Percentiles rank a stretch among this genome's conserved stretches.
Conservation (phyloP, 1,139 yeast genomes). For the Protomyces arabidopsidicola region DNA sequence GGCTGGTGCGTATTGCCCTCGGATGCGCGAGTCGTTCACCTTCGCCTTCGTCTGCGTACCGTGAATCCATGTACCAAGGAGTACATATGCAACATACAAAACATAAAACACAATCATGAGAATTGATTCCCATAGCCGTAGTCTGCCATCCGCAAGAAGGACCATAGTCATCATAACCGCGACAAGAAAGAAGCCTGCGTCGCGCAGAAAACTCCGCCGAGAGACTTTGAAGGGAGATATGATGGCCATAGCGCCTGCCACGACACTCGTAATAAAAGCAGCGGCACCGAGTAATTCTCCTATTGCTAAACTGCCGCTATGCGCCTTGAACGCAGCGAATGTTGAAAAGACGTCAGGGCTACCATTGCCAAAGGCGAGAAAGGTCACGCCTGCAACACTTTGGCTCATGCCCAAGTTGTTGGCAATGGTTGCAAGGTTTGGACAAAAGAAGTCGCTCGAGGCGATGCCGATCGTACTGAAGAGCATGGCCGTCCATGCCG, state of each 20-base stretch:
- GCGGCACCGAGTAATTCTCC: conserved; percentile 89
- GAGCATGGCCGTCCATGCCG: conserved; percentile 43
- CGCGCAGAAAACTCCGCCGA: conserved; percentile 51
- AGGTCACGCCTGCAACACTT: conserved; percentile 77
- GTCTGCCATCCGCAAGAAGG: conserved; percentile 43
- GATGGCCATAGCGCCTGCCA: conserved; percentile 69
- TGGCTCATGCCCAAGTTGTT: conserved; percentile 61
- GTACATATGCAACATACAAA: conserved; percentile 44
- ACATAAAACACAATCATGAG: conserved; percentile 56
- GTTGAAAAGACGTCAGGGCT: conserved; percentile 87
- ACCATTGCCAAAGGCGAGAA: conserved; percentile 87
- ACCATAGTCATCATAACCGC: conserved; percentile 46
- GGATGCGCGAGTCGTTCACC: conserved; percentile 11
- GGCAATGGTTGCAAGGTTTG: conserved; percentile 63
- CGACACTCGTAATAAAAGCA: conserved; percentile 66
- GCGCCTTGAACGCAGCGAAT: conserved; percentile 67
- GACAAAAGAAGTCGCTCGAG: conserved; percentile 71
- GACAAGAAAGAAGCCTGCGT: conserved; percentile 50
- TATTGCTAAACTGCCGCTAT: conserved; percentile 69
- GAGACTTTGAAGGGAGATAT: conserved; percentile 62
- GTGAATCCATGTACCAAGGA: conserved; percentile 29
- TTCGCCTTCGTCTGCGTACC: conserved; percentile 1
- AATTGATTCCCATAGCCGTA: conserved; percentile 48
- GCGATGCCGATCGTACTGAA: conserved; percentile 65
- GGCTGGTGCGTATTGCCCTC: conserved; percentile 10